Base-by-base conservation (phyloP, 2,329 filamentous ascomycete genomes). In the Venturia oleaginea region DNA sequence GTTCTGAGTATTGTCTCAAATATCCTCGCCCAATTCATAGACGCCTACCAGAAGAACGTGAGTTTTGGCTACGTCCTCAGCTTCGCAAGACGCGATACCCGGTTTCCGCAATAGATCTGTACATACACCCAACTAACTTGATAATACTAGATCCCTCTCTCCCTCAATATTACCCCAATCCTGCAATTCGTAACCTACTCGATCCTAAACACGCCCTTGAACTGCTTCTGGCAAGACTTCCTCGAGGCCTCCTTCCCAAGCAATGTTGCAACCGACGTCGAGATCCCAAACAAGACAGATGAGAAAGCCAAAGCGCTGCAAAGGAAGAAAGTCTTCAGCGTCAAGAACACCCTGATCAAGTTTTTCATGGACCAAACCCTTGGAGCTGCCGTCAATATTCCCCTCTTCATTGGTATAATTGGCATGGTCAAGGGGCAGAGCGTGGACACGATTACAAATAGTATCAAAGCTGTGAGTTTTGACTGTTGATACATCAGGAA, bases 201-300 rank as follows among this genome's bases (percentile, higher is more conserved):
- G 68, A 72, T 90, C 40, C 72, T 96, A 66, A 87, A 83, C 74
- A 88, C 87, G 48, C 91, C 92, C 2, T 89, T 89, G 55, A 97
- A 97, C 76, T 90, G 91, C 72, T 73, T 90, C 70, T 96, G 91
- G 92, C 92, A 96, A 80, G 82, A 85, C 48, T 90, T 83, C 72
- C 81, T 96, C 62, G 92, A 96, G 76, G 78, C 82, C 6, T 76
- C 80, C 3, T 95, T 91, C 71, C 92, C 92, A 0, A 87, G 88
- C 69, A 81, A 79, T 13, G 76, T 76, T 64, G 72, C 70, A 6
- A 11, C 42, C 55, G 48, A 32, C 51, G 42, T 66, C 69, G 42
- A 48, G n/a, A 15, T 38, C 34, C 32, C n/a, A 19, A 34, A 40
- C 22, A 63, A 63, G 46, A 43, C 66, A 69, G 69, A 68, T 65